phyloP scores from a whole-genome alignment of 768 basidiomycete genomes.

The Rhodotorula graminis region DNA sequence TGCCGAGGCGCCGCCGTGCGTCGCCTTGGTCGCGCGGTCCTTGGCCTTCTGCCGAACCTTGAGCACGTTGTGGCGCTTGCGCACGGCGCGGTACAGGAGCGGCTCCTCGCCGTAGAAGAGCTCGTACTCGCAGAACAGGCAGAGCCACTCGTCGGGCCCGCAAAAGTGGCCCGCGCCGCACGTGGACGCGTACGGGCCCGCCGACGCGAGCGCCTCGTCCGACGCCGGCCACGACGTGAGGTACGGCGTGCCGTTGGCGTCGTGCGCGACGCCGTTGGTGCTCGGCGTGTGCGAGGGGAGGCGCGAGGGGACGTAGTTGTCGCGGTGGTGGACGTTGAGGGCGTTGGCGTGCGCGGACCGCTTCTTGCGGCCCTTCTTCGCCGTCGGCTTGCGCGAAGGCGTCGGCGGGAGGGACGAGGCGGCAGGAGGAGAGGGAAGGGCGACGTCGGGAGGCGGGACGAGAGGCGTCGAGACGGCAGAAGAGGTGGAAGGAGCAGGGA shows the following conservation, averaged over 20 bases:
- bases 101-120: constrained; percentile 81
- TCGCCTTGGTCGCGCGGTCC: constrained; percentile 31
- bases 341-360: constrained; percentile 83
- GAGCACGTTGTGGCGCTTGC: constrained; percentile 73
- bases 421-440: background rate
- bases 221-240: constrained; percentile 36
- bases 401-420: background rate
- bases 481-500: background rate
- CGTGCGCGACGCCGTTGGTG: constrained; percentile 56
- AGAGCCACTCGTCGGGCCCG: constrained; percentile 84
- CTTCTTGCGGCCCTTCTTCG: constrained; percentile 81
- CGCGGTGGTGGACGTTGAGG: constrained; percentile 88
- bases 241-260: constrained; percentile 48
- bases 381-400: constrained; percentile 13
- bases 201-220: constrained; percentile 36
- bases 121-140: constrained; percentile 86
- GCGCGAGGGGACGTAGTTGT: constrained; percentile 86
- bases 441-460: background rate
- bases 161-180: constrained; percentile 49
- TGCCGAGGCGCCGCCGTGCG: background rate
- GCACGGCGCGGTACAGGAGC: constrained; percentile 61
- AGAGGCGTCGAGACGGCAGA: constrained; percentile 6
- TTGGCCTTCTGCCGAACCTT: constrained; percentile 51
- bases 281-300: constrained; percentile 54
- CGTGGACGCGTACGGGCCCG: constrained; percentile 32